Conservation (phyloP, 257 asterid species). For the Euphrasia confusa region DNA sequence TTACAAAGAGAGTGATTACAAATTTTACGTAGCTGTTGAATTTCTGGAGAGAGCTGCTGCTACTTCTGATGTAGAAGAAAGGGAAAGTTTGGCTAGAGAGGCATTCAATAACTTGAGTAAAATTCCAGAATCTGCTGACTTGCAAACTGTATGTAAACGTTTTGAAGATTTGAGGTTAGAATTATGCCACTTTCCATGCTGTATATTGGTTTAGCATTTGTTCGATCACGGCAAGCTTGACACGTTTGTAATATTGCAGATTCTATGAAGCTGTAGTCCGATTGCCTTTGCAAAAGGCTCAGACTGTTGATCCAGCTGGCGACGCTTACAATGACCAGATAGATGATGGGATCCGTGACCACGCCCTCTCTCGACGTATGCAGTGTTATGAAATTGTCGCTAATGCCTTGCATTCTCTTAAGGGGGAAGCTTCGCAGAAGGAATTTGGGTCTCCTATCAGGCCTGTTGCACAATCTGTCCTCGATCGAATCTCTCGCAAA, state of each 20-base stretch:
- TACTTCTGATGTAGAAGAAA: conserved; percentile 60
- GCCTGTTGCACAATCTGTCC: conserved; percentile 64
- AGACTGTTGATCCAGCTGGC: conserved; percentile 81
- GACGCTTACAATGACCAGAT: conserved; percentile 84
- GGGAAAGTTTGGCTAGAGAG: conserved; percentile 79
- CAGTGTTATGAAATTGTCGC: conserved; percentile 83
- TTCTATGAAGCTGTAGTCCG: conserved; percentile 95
- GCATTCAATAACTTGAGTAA: conserved; percentile 79
- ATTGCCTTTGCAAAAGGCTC: conserved; percentile 92
- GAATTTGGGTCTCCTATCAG: conserved; percentile 89
- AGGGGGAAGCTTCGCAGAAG: conserved; percentile 54
- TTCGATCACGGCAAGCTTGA: conserved; percentile 25
- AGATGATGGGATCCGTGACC: conserved; percentile 65
- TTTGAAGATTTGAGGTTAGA: conserved; percentile 92
- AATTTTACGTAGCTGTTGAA: conserved; percentile 91
- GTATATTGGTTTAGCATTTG: conserved; percentile 16
- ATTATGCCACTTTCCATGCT: conserved; percentile 15
- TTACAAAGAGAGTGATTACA: conserved; percentile 85
- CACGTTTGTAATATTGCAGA: conserved; percentile 42
- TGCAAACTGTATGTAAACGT: conserved; percentile 83
- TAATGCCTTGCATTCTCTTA: conserved; percentile 68
- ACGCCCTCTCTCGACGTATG: conserved; percentile 75
- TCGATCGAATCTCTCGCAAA: conserved; percentile 72
- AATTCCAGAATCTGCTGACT: conserved; percentile 88
- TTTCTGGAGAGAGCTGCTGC: conserved; percentile 92